Evolutionary conservation across 768 basidiomycete genomes (phyloP).

Genomic region (Tricholoma bakamatsutake): DNA sequence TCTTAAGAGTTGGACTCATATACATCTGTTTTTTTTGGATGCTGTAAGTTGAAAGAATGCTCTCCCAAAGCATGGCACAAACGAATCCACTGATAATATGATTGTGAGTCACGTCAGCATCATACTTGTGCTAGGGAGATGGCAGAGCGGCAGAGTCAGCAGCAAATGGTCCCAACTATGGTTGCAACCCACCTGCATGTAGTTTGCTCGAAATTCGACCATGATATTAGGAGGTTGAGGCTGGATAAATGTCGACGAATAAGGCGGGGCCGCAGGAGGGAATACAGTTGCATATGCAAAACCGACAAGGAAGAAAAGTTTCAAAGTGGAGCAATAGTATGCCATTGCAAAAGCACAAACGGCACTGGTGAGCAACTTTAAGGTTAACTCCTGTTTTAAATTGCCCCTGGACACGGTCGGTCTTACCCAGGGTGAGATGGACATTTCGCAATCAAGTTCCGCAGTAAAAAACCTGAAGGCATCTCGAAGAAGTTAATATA

Average conservation of each 20-base stretch:
- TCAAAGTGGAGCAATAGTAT: background rate
- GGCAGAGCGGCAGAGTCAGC: background rate
- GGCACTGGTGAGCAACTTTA: background rate
- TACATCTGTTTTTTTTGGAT: constrained; percentile 19
- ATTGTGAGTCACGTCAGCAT: constrained; percentile 9
- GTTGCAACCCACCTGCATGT: constrained; percentile 12
- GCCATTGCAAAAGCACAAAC: background rate
- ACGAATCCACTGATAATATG: constrained; percentile 13
- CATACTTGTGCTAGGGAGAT: constrained; percentile 11
- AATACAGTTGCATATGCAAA: background rate
- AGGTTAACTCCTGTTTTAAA: background rate
- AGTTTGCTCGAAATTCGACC: constrained; percentile 13
- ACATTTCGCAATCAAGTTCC: too few species aligned
- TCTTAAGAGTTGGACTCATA: constrained; percentile 20
- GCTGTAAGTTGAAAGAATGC: background rate
- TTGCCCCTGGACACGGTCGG: background rate
- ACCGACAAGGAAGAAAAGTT: background rate
- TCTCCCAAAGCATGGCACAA: background rate
- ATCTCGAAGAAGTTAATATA: too few species aligned
- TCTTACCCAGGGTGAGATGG: too few species aligned
- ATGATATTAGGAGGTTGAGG: constrained; percentile 13
- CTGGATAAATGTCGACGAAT: constrained; percentile 12
- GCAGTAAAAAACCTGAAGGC: too few species aligned
- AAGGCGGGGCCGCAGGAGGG: constrained; percentile 9
- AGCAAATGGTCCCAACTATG: background rate